These are phyloP conservation scores for Nigrospora osmanthi DNA, from an alignment of 2,329 filamentous ascomycete genomes.

Conservation along the genomic window DNA sequence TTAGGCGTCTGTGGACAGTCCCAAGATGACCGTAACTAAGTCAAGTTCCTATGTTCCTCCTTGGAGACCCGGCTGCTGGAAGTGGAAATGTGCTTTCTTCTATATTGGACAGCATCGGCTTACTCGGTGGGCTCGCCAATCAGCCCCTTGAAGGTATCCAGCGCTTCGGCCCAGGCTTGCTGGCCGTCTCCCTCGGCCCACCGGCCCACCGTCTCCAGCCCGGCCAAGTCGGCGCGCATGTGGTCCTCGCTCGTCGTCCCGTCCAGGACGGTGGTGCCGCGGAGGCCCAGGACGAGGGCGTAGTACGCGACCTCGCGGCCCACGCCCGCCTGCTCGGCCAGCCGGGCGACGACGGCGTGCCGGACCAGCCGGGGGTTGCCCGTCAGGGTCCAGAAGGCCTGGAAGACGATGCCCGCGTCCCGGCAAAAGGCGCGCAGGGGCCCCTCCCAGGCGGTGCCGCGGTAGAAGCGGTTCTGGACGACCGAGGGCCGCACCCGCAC, in stretches of 20 bases:
- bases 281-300: conserved; percentile 38
- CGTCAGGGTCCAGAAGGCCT: conserved; percentile 47
- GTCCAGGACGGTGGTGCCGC: conserved; percentile 32
- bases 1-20: too few species aligned
- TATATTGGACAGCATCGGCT: too few species aligned
- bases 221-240: conserved; percentile 42
- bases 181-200: conserved; percentile 35
- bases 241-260: conserved; percentile 36
- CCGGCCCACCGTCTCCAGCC: conserved; percentile 27
- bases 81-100: not conserved
- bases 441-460: conserved; percentile 49
- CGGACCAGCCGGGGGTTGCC: conserved; percentile 33
- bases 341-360: conserved; percentile 34
- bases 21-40: too few species aligned
- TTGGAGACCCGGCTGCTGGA: too few species aligned
- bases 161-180: conserved; percentile 38
- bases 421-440: conserved; percentile 45
- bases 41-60: too few species aligned
- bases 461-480: conserved; percentile 71
- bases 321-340: conserved; percentile 36
- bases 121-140: conserved; percentile 11
- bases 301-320: conserved; percentile 34
- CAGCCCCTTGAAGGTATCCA: conserved; percentile 36
- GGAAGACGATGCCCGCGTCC: conserved; percentile 33
- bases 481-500: conserved; percentile 38